These are phyloP conservation scores for Cryomyces minteri DNA, from an alignment of 495 filamentous ascomycete genomes.

Conservation along the genomic window DNA sequence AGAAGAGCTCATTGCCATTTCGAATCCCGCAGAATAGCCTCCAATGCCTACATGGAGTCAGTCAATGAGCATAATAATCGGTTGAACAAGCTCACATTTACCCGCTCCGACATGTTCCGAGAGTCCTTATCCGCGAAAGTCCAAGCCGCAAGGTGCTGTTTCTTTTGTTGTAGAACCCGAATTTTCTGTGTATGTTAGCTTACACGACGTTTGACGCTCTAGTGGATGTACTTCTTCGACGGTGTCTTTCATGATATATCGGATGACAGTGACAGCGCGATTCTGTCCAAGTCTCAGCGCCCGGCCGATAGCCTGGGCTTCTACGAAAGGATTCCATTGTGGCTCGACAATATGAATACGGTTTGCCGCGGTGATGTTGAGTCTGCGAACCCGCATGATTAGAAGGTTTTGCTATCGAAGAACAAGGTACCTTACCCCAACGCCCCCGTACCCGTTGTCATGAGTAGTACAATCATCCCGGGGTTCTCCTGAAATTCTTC, in stretches of 20 bases:
- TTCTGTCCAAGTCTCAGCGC: slow-evolving; percentile 1
- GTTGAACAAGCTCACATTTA: too few species aligned
- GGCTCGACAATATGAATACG: slow-evolving; percentile 2
- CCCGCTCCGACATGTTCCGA: too few species aligned
- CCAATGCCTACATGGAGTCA: too few species aligned
- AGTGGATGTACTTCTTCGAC: not conserved
- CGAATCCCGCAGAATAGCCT: too few species aligned
- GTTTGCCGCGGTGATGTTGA: slow-evolving; percentile 1
- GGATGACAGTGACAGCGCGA: slow-evolving; percentile 1
- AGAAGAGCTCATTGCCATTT: too few species aligned
- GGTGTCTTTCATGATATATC: slow-evolving; percentile 5
- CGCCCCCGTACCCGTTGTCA: slow-evolving; percentile 3
- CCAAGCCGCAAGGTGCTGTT: not conserved
- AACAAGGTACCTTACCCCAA: slow-evolving; percentile 2
- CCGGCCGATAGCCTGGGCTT: slow-evolving; percentile 4
- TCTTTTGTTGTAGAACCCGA: not conserved
- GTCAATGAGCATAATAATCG: too few species aligned
- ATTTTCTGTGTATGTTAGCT: not conserved
- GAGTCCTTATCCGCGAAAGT: too few species aligned
- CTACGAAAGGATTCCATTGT: slow-evolving; percentile 2
- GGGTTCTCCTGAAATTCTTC: slow-evolving; percentile 1
- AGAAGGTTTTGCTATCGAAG: not conserved
- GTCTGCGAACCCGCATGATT: not conserved
- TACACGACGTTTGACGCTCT: not conserved
- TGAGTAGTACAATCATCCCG: not conserved